phyloP scores from a whole-genome alignment of 768 basidiomycete genomes.

The Calocera viscosa region DNA sequence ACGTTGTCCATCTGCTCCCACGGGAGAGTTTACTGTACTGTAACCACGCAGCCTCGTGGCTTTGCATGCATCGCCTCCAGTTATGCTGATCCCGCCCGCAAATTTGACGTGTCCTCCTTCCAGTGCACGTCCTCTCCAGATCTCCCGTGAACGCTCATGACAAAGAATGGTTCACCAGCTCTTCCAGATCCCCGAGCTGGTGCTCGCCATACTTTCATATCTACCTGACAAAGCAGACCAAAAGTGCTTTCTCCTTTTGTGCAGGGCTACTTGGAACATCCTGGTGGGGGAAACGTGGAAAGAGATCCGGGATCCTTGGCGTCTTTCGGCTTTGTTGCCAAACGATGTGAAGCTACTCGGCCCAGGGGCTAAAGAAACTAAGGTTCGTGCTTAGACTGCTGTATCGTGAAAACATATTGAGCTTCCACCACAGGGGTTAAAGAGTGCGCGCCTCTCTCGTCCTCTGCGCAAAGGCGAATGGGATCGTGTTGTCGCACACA shows the following conservation, averaged over 20 bases:
- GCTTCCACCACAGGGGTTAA: no score
- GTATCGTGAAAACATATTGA: no score
- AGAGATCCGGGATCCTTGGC: neutral
- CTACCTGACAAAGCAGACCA: neutral
- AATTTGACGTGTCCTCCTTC: no score
- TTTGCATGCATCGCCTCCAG: no score
- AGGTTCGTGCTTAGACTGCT: no score
- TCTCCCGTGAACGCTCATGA: neutral
- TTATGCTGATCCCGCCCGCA: no score
- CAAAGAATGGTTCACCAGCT: neutral
- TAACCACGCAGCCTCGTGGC: no score
- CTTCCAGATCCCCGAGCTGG: neutral
- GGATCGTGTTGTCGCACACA: no score
- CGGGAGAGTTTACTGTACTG: no score
- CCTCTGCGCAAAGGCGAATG: no score
- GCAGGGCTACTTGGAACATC: neutral
- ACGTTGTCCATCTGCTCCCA: no score
- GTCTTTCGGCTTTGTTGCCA: neutral
- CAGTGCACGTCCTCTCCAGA: neutral
- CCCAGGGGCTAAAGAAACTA: neutral
- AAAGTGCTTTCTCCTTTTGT: neutral
- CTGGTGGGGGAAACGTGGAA: neutral
- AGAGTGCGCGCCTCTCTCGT: no score
- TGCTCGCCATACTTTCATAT: neutral
- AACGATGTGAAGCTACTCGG: neutral